Conservation (phyloP, 768 basidiomycete genomes). For the Naematelia encephala region DNA sequence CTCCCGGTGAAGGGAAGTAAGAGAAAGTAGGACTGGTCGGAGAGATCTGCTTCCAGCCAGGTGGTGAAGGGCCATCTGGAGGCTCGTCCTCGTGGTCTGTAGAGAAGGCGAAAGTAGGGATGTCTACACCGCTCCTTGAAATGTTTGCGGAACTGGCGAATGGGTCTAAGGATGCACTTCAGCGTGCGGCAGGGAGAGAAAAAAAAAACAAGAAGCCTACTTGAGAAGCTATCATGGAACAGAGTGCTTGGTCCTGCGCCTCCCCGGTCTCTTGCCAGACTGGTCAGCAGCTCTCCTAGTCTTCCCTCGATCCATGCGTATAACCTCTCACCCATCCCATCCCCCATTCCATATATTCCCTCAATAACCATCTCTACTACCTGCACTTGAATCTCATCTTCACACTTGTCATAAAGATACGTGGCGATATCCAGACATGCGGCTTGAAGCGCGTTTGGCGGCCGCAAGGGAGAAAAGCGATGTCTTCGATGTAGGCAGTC, state of each 20-base stretch:
- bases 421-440: conserved; percentile 69
- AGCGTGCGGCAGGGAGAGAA: too few relatives aligned
- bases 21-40: conserved; percentile 19
- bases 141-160: background rate
- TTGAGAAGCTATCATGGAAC: background rate
- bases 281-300: conserved; percentile 57
- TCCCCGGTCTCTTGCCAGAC: conserved; percentile 22
- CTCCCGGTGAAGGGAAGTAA: conserved; percentile 11
- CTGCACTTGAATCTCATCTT: conserved; percentile 58
- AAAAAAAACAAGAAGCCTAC: too few relatives aligned
- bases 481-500: conserved; percentile 68
- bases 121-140: background rate
- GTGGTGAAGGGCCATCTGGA: conserved; percentile 6
- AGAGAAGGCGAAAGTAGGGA: conserved; percentile 24
- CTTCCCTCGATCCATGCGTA: conserved; percentile 68
- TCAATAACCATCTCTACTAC: conserved; percentile 71
- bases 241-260: conserved; percentile 2
- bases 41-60: conserved; percentile 36
- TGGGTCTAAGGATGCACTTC: background rate
- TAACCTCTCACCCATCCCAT: conserved; percentile 63
- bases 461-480: conserved; percentile 62
- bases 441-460: conserved; percentile 73
- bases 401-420: conserved; percentile 60
- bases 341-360: conserved; percentile 66
- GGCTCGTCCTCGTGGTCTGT: conserved; percentile 5